These are phyloP conservation scores for Penicillium nucicola DNA, from an alignment of 495 filamentous ascomycete species.

Conservation along the genomic window DNA sequence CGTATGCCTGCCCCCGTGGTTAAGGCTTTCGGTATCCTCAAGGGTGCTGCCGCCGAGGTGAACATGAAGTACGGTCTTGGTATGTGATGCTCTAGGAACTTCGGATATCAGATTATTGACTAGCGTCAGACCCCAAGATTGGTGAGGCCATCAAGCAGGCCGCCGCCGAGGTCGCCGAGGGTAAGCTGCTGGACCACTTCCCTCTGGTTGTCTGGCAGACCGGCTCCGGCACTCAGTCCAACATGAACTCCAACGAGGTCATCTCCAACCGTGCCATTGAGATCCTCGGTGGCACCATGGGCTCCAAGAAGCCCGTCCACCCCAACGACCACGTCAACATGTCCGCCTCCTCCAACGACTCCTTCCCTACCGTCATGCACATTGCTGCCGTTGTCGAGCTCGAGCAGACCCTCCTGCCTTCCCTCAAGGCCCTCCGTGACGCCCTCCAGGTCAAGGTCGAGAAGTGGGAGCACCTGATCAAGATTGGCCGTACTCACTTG, in stretches of 20 bases:
- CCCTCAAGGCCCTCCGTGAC: conserved; percentile 73
- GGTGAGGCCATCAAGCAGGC: conserved; percentile 94
- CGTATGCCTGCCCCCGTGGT: conserved; percentile 94
- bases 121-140: conserved; percentile 69
- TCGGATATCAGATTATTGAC: conserved; percentile 5
- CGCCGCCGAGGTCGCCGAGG: conserved; percentile 85
- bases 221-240: conserved; percentile 96
- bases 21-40: conserved; percentile 93
- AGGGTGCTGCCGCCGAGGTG: conserved; percentile 92
- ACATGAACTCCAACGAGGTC: conserved; percentile 99
- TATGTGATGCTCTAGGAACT: conserved; percentile 41
- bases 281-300: conserved; percentile 91
- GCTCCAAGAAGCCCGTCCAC: conserved; percentile 95
- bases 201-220: conserved; percentile 99
- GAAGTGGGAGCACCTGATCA: conserved; percentile 88
- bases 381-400: conserved; percentile 95
- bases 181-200: conserved; percentile 97
- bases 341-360: conserved; percentile 97
- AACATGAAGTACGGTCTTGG: conserved; percentile 95
- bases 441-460: conserved; percentile 88
- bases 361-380: conserved; percentile 99
- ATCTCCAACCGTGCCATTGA: conserved; percentile 99
- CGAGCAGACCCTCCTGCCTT: conserved; percentile 77
- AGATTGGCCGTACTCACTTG: conserved; percentile 97
- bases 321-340: conserved; percentile 99